These are phyloP conservation scores for Monosporascus cannonballus DNA, from an alignment of 2,329 filamentous ascomycete genomes.

Conservation along the genomic window DNA sequence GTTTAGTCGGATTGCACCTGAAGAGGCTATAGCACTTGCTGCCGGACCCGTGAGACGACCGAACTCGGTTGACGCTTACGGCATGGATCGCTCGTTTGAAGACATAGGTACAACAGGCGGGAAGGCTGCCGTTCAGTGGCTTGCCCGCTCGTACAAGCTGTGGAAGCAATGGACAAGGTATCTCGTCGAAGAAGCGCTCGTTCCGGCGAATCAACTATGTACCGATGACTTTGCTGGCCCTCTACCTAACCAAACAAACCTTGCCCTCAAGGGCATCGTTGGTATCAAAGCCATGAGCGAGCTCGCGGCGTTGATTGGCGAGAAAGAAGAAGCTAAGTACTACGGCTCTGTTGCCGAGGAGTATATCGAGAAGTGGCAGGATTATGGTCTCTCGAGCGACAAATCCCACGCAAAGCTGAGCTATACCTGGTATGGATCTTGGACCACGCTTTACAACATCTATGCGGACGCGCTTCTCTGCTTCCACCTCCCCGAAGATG, in stretches of 20 bases:
- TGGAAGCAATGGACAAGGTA: conserved; percentile 75
- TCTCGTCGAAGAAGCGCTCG: conserved; percentile 61
- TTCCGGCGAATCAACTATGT: conserved; percentile 66
- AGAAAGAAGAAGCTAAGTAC: conserved; percentile 51
- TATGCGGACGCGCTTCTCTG: conserved; percentile 73
- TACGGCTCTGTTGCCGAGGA: conserved; percentile 57
- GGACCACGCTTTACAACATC: conserved; percentile 76
- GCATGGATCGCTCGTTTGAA: conserved; percentile 58
- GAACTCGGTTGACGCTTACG: conserved; percentile 19
- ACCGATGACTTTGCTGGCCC: conserved; percentile 76
- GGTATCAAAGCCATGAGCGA: conserved; percentile 74
- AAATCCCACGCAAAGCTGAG: conserved; percentile 68
- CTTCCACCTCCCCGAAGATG: conserved; percentile 52
- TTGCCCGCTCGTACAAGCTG: conserved; percentile 53
- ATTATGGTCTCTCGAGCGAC: conserved; percentile 63
- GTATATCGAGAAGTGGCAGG: conserved; percentile 68
- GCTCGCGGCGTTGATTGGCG: conserved; percentile 53
- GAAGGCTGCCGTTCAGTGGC: conserved; percentile 33
- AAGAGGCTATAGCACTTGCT: conserved; percentile 9
- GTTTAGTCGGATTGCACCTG: conserved; percentile 45
- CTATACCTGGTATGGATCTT: conserved; percentile 76
- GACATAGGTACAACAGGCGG: conserved; percentile 39
- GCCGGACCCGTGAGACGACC: conserved; percentile 9
- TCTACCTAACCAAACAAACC: conserved; percentile 67
- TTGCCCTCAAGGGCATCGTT: conserved; percentile 71